Conservation (phyloP, 345 rosid species). For the Rhodamnia argentea region DNA sequence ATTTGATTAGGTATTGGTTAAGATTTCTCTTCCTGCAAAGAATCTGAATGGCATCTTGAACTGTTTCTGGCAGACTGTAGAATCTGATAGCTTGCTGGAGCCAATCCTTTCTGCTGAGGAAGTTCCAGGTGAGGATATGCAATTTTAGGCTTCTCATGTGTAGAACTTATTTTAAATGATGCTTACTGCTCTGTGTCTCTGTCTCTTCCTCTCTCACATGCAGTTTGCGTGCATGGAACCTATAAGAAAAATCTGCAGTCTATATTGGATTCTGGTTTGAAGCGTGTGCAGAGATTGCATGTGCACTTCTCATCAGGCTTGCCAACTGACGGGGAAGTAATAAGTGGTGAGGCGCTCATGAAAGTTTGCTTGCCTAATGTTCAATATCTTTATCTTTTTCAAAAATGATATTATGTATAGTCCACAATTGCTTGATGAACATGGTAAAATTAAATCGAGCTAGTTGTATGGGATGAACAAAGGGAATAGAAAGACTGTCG, state of each 20-base stretch:
- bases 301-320: constrained; percentile 85
- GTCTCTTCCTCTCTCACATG: not conserved
- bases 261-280: constrained; percentile 65
- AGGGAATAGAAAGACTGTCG: not conserved
- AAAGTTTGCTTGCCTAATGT: not conserved
- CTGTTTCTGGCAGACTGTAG: constrained; percentile 45
- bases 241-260: constrained; percentile 65
- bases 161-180: not conserved
- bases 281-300: constrained; percentile 76
- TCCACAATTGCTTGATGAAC: not conserved
- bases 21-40: not conserved
- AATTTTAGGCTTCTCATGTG: not conserved
- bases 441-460: not conserved
- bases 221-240: constrained; percentile 94
- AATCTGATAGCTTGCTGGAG: constrained; percentile 62
- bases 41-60: not conserved
- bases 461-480: not conserved
- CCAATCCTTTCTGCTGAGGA: constrained; percentile 71
- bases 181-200: not conserved
- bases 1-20: not conserved
- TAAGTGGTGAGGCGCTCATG: constrained; percentile 43
- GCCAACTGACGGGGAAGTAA: constrained; percentile 75
- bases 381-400: not conserved
- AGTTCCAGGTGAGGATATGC: constrained; percentile 33
- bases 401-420: not conserved